Percentiles rank a stretch among this genome's conserved stretches.
These are phyloP conservation scores for Eucalyptus curtisii DNA, from an alignment of 345 rosid species.

Conservation along the genomic window DNA sequence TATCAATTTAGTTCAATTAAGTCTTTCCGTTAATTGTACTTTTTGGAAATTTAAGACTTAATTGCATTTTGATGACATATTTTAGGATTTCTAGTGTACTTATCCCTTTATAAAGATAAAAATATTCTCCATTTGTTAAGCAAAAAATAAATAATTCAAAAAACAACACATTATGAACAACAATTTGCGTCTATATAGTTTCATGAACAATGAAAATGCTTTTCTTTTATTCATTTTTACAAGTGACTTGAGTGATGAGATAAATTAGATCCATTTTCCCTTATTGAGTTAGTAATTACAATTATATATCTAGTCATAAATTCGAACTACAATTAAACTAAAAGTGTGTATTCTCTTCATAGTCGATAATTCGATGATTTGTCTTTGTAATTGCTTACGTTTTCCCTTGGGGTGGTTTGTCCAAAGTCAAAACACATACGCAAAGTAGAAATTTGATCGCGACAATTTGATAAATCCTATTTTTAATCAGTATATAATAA, in stretches of 20 bases:
- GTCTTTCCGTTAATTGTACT: rapidly evolving
- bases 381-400: neutral
- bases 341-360: neutral
- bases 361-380: neutral
- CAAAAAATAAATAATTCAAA: too few species aligned
- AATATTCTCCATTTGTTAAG: neutral
- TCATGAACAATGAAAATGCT: neutral
- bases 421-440: neutral
- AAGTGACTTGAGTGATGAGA: too few species aligned
- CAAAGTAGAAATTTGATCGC: neutral
- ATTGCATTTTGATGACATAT: neutral
- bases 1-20: rapidly evolving
- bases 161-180: too few species aligned
- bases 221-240: neutral
- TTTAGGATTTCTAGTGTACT: too few species aligned
- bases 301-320: neutral
- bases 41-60: rapidly evolving
- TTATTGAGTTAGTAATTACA: neutral
- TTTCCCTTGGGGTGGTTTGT: neutral
- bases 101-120: too few species aligned
- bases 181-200: rapidly evolving
- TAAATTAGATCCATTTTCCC: neutral
- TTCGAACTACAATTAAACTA: neutral
- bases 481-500: neutral
- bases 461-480: neutral